Evolutionary conservation across 2,329 filamentous ascomycete genomes (phyloP).

Genomic region (Penicillium sp.): DNA sequence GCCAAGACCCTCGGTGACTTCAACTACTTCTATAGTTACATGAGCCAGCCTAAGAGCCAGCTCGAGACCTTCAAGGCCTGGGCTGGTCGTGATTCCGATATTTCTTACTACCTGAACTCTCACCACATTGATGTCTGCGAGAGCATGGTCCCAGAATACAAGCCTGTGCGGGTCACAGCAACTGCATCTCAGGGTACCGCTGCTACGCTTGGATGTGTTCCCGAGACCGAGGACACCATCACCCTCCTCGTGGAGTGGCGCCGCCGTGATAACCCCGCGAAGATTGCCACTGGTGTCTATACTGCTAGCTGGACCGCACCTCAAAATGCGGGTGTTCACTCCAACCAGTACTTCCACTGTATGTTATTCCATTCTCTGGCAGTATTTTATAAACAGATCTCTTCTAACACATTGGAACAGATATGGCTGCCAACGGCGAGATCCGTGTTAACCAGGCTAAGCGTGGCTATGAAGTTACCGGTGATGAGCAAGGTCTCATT

Average conservation of each 20-base stretch:
- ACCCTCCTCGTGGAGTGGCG: constrained; percentile 86
- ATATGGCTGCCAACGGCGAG: constrained; percentile 80
- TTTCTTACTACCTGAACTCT: constrained; percentile 93
- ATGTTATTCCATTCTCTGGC: constrained; percentile 15
- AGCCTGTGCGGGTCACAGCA: constrained; percentile 75
- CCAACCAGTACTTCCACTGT: constrained; percentile 94
- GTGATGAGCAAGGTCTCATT: constrained; percentile 68
- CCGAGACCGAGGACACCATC: constrained; percentile 88
- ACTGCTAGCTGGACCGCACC: constrained; percentile 94
- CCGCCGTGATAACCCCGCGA: constrained; percentile 66
- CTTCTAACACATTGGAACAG: constrained; percentile 24
- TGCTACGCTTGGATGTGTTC: constrained; percentile 72
- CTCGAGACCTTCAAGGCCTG: constrained; percentile 93
- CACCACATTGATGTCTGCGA: constrained; percentile 93
- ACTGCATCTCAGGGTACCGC: constrained; percentile 79
- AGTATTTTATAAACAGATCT: not conserved
- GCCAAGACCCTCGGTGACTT: constrained; percentile 81
- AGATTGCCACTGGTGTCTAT: constrained; percentile 82
- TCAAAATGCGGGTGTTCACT: constrained; percentile 90
- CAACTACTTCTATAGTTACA: constrained; percentile 98
- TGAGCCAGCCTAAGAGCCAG: constrained; percentile 89
- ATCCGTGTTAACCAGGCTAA: constrained; percentile 90
- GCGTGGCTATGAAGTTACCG: constrained; percentile 91
- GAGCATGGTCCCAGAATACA: constrained; percentile 82
- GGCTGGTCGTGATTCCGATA: constrained; percentile 89